Base-by-base conservation (phyloP, 805 yeast species). In the Ogataea thermomethanolica region DNA sequence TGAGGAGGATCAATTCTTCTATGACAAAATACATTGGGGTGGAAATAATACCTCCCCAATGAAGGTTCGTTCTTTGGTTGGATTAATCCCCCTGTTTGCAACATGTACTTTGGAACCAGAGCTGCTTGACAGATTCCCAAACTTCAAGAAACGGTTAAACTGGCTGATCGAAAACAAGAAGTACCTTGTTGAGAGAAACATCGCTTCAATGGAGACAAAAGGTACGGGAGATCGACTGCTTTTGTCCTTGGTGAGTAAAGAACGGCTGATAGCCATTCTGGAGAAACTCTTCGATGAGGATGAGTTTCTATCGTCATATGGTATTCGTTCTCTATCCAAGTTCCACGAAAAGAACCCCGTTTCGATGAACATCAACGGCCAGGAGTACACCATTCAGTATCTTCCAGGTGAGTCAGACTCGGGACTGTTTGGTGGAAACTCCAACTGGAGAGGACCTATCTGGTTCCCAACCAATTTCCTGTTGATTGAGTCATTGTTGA, bases 381-480 rank as follows among this genome's bases (percentile, higher is more conserved):
- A 78, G 50, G 68, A 72, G 28, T 89, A 81, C 62, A 67, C 70
- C 32, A 90, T 87, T 24, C 74, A 75, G 44, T 87, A 88, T 62
- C 73, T 87, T 39, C 83, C 95, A 5, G 96, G 95, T 23, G 95
- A 87, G 57, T 84, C 95, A 22, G 91, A 87, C 58, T 82, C 95
- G 5, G 95, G 95, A 5, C 76, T 90, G 77, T 89, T 89, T 72
- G 97, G 97, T 36, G 97, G 97, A 44, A 89, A 89, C 61, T 88
- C 96, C 15, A 89, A 89, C 64, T 89, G 97, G 97, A 75, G 97
- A 62, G 97, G 97, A 2, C 96, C 97, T 11, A 88, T 89, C 51
- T 89, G 97, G 97, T 88, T 89, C 71, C 95, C 97, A 14, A 86
- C 86, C 9, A 89, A 84, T 55, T 89, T 89, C 62, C 67, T 89